These are phyloP conservation scores for Neopestalotiopsis rosae DNA, from an alignment of 2,329 filamentous ascomycete genomes.

Conservation along the genomic window DNA sequence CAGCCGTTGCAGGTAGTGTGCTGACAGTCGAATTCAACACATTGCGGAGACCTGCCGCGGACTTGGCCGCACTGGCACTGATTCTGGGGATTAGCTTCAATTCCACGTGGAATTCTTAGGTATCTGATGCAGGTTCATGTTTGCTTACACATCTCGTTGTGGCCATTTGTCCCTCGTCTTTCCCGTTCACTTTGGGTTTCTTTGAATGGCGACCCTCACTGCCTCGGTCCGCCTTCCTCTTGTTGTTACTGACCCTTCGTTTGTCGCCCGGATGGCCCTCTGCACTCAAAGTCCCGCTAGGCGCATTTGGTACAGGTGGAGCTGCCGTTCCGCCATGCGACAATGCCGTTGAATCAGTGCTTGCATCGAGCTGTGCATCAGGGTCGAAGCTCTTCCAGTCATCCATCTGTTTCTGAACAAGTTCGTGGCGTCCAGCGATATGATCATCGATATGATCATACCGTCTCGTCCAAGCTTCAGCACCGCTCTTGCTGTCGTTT, in stretches of 20 bases:
- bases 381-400: conserved; percentile 58
- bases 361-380: conserved; percentile 22
- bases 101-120: background rate
- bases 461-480: conserved; percentile 61
- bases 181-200: conserved; percentile 6
- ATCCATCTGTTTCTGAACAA: conserved; percentile 48
- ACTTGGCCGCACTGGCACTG: conserved; percentile 30
- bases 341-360: conserved; percentile 23
- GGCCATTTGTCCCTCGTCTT: background rate
- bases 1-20: conserved; percentile 18
- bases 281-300: background rate
- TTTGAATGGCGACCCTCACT: conserved; percentile 11
- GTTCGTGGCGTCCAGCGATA: conserved; percentile 57
- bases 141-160: conserved; percentile 21
- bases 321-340: conserved; percentile 26
- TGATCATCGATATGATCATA: conserved; percentile 79
- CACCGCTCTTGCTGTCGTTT: conserved; percentile 49
- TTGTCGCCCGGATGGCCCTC: background rate
- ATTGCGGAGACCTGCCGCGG: conserved; percentile 14
- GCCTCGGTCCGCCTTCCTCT: conserved; percentile 16
- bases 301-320: background rate
- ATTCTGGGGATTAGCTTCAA: conserved; percentile 14
- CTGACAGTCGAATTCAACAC: conserved; percentile 17
- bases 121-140: background rate
- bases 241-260: background rate